Evolutionary conservation across 768 basidiomycete genomes (phyloP), one percentile per base, ranked within the genome.

Genomic region (Boletus coccyginus): DNA sequence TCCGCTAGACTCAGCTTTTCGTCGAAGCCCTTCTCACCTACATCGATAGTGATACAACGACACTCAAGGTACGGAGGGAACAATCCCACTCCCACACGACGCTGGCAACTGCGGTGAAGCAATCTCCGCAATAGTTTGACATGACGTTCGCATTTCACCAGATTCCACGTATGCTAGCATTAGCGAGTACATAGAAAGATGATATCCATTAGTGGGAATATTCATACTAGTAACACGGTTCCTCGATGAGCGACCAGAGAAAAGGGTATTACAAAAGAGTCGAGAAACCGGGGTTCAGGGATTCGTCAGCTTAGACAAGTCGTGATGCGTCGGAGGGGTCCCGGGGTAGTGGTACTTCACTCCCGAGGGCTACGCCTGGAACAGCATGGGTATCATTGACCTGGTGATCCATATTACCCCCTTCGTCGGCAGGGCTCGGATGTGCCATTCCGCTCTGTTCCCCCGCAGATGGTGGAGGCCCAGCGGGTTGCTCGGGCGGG

Each of bases 281-380:
- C 12, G 11, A 45, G 35, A 48, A 46, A 40, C n/a, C 16, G 35
- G 33, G 13, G 10, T 11, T 19, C 38, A 27, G 3, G 38, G 0
- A 49, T 45, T 46, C 29, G 53, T 67, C 32, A 69, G 17, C 39
- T 52, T 36, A 24, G 49, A 11, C 33, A n/a, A 29, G 29, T 50
- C 41, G 12, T 51, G 46, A 19, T 52, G 49, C 2, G 10, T 41
- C 6, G 50, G 44, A 50, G 42, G 31, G 31, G 27, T 6, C 27
- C 27, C 27, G 27, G 11, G 55, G 38, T 8, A 6, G 9, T 13
- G 13, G 21, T 31, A 13, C 13, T 17, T 43, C 57, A 7, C 24
- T 50, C 14, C 3, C 39, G 12, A 46, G 41, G 31, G 14, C 7
- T 21, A 4, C 10, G 5, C 19, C 44, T n/a, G 39, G 31, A 8